phyloP scores from a whole-genome alignment of 2,329 filamentous ascomycete genomes.

The Trichoderma breve region DNA sequence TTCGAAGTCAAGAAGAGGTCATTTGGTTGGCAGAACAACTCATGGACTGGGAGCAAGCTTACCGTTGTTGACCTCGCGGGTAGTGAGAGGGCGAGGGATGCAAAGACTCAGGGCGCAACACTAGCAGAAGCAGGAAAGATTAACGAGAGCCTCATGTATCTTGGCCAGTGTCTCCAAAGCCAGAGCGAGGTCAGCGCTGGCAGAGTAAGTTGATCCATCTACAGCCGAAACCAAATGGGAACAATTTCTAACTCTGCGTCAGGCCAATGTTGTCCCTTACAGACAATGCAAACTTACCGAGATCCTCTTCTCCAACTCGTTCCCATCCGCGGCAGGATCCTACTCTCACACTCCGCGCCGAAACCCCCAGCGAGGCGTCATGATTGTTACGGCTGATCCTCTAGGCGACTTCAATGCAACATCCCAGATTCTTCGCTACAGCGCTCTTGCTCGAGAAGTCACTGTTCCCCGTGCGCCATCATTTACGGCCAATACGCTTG shows the following conservation, averaged over 20 bases:
- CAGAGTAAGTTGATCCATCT: slow-evolving; percentile 54
- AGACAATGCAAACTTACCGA: slow-evolving; percentile 84
- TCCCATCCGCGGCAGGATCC: slow-evolving; percentile 56
- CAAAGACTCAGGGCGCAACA: slow-evolving; percentile 90
- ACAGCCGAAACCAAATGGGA: not conserved
- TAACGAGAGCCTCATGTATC: slow-evolving; percentile 97
- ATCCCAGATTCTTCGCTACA: slow-evolving; percentile 92
- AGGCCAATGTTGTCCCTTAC: slow-evolving; percentile 74
- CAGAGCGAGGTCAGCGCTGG: slow-evolving; percentile 75
- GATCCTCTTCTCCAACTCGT: slow-evolving; percentile 84
- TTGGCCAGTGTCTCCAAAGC: slow-evolving; percentile 95
- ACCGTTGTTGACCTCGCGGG: slow-evolving; percentile 91
- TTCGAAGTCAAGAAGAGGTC: slow-evolving; percentile 86
- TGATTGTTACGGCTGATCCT: slow-evolving; percentile 95
- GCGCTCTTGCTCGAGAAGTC: slow-evolving; percentile 86
- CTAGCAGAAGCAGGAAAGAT: slow-evolving; percentile 96
- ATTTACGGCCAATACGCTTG: slow-evolving; percentile 68
- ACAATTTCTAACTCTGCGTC: slow-evolving; percentile 26
- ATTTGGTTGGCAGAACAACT: slow-evolving; percentile 42
- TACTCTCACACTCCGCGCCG: slow-evolving; percentile 46
- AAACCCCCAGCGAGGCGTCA: slow-evolving; percentile 81
- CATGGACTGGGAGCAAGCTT: slow-evolving; percentile 74
- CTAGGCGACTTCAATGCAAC: slow-evolving; percentile 95
- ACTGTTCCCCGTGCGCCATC: slow-evolving; percentile 87
- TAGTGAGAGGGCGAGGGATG: slow-evolving; percentile 87